Evolutionary conservation across 129 eudicot genomes (phyloP).

Genomic region (Cynara cardunculus): DNA sequence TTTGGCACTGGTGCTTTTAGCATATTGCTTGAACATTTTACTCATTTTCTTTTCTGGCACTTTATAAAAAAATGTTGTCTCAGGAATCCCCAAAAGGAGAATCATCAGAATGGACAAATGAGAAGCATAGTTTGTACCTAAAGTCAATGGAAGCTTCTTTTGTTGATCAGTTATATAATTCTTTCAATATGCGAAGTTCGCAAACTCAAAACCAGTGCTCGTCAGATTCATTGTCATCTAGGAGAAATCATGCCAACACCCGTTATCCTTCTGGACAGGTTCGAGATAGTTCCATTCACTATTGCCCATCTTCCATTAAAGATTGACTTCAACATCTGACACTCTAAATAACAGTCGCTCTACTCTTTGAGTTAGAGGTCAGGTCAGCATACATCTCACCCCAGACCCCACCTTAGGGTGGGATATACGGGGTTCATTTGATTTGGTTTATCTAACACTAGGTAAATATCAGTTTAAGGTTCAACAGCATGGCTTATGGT

Average conservation of each 20-base stretch:
- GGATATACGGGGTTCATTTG: neutral
- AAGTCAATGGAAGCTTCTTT: constrained; percentile 82
- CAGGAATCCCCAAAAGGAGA: constrained; percentile 43
- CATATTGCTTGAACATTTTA: neutral
- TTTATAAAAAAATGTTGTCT: neutral
- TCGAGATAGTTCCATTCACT: neutral
- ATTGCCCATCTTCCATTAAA: neutral
- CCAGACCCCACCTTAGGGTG: neutral
- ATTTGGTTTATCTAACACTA: neutral
- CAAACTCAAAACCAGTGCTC: constrained; percentile 23
- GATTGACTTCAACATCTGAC: neutral
- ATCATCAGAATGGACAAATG: constrained; percentile 68
- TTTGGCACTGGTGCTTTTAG: neutral
- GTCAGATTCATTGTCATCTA: constrained; percentile 30
- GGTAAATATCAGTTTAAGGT: constrained; percentile 48
- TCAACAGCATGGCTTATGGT: constrained; percentile 55
- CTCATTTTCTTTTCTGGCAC: neutral
- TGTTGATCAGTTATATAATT: constrained; percentile 52
- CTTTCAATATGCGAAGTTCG: constrained; percentile 40
- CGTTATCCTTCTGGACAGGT: constrained; percentile 49
- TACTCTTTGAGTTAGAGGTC: neutral
- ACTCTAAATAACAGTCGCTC: constrained; percentile 17
- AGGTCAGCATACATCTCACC: neutral
- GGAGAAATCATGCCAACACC: constrained; percentile 21
- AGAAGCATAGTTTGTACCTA: constrained; percentile 73